Base-by-base conservation (phyloP, 495 filamentous ascomycete species). In the Hamigera avellanea region DNA sequence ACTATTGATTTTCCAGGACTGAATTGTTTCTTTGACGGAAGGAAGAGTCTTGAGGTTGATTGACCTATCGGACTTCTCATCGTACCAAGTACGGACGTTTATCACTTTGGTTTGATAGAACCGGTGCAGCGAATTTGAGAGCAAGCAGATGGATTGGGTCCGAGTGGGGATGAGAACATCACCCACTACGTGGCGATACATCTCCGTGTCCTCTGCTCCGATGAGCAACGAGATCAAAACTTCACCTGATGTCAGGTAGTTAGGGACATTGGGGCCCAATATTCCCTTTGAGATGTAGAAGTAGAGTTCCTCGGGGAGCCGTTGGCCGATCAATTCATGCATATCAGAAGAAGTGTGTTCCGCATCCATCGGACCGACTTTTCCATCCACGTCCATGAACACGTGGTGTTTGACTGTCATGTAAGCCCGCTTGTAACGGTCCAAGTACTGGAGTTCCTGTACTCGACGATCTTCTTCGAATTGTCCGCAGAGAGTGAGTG, bases 241-340 rank as follows among this genome's bases (percentile, higher is more conserved):
- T 48, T 88, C 77, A 18, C 82, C 79, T 21, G 80, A 80, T 0
- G 80, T 80, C 34, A 93, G 68, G 70, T 77, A 87, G 49, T 82
- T 85, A 7, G 93, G 70, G 12, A 94, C 62, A 26, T 86, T 78
- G 2, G 86, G 69, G 6, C 85, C 76, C 39, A 94, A 72, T 12
- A 95, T 56, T 19, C 84, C 91, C 19, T 73, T 78, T 40, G 85
- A 84, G 21, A 96, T 70, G 48, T 99, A 96, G 53, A 83, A 82
- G 54, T 86, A 94, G 5, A 99, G 64, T 59, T 99, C 93, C 36
- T 87, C 77, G 1, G 93, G 87, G 12, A 99, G 69, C 21, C 86
- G 83, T 36, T 87, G 76, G 14, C 87, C 86, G 44, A 93, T 80
- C 51, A 95, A 83, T 45, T 88, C 80, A 57, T 91, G 83, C 42